Evolutionary conservation across 495 filamentous ascomycete species (phyloP).

Genomic region (Astrocystis sublimbata): DNA sequence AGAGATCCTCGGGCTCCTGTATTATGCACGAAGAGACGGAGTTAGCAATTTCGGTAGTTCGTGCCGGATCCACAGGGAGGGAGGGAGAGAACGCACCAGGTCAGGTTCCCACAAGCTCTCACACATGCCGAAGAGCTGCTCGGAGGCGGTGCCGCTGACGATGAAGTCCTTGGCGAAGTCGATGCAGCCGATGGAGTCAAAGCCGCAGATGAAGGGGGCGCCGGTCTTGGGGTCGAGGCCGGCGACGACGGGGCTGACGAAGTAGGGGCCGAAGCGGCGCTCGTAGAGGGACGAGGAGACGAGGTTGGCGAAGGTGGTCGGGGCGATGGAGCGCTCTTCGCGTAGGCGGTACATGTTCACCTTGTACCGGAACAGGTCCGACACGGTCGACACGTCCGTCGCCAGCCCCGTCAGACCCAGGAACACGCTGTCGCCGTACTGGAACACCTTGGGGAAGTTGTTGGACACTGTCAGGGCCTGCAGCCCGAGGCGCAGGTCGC

Average conservation of each 20-base stretch:
- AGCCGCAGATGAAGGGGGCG: constrained; percentile 96
- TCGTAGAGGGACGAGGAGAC: constrained; percentile 90
- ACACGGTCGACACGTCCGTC: constrained; percentile 91
- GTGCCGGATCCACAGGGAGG: neutral
- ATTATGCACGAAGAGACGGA: neutral
- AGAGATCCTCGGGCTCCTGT: constrained; percentile 87
- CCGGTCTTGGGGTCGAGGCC: constrained; percentile 90
- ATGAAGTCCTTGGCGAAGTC: constrained; percentile 99
- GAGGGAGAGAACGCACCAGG: constrained; percentile 61
- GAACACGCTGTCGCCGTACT: constrained; percentile 85
- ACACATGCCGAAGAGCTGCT: constrained; percentile 98
- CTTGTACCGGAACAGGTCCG: constrained; percentile 98
- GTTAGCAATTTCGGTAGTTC: constrained; percentile 30
- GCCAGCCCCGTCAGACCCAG: constrained; percentile 96
- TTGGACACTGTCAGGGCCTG: constrained; percentile 96
- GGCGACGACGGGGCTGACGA: constrained; percentile 90
- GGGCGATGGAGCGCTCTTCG: constrained; percentile 93
- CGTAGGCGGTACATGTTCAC: constrained; percentile 99
- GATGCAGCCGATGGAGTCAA: constrained; percentile 99
- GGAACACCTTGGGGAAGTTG: constrained; percentile 99
- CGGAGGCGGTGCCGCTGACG: constrained; percentile 90
- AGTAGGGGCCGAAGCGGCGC: constrained; percentile 92
- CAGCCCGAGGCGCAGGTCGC: constrained; percentile 95
- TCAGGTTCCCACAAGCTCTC: constrained; percentile 98
- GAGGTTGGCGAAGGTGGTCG: constrained; percentile 92